Conservation (phyloP, 1,139 yeast species). For the Geotrichum cucujoidarum region DNA sequence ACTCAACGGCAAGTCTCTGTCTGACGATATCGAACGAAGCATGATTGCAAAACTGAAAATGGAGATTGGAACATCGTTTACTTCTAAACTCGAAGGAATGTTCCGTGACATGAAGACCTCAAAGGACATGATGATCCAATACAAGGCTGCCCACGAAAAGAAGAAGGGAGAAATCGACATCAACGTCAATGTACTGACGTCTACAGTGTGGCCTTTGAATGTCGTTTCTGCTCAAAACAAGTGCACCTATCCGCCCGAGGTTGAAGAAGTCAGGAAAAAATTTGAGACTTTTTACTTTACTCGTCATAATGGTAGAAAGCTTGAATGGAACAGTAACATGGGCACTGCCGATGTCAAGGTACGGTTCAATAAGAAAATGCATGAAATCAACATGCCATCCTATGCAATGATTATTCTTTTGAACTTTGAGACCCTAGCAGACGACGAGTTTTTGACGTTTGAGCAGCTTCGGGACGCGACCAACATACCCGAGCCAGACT, state of each 20-base stretch:
- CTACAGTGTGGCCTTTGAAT: constrained; percentile 58
- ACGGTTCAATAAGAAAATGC: constrained; percentile 52
- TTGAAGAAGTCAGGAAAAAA: constrained; percentile 40
- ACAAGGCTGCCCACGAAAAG: constrained; percentile 16
- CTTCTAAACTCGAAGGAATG: constrained; percentile 84
- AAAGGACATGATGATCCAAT: constrained; percentile 53
- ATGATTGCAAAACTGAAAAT: constrained; percentile 66
- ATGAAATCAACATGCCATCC: constrained; percentile 77
- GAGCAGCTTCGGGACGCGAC: constrained; percentile 63
- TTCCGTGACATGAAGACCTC: constrained; percentile 71
- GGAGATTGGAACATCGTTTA: constrained; percentile 76
- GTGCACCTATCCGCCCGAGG: constrained; percentile 50
- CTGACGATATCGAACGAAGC: constrained; percentile 62
- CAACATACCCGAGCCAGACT: constrained; percentile 64
- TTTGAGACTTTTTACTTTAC: constrained; percentile 52
- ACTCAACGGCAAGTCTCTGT: constrained; percentile 49
- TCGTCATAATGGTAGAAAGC: constrained; percentile 65
- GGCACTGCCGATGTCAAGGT: constrained; percentile 69
- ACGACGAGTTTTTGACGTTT: constrained; percentile 50
- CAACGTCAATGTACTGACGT: constrained; percentile 53
- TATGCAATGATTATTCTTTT: constrained; percentile 73
- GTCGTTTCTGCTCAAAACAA: constrained; percentile 50
- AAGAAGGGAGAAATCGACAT: constrained; percentile 36
- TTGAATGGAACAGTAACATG: constrained; percentile 75
- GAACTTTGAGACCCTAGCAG: constrained; percentile 57